Evolutionary conservation across 2,329 filamentous ascomycete species (phyloP).

Genomic region (Aspergillus aculeatinus): DNA sequence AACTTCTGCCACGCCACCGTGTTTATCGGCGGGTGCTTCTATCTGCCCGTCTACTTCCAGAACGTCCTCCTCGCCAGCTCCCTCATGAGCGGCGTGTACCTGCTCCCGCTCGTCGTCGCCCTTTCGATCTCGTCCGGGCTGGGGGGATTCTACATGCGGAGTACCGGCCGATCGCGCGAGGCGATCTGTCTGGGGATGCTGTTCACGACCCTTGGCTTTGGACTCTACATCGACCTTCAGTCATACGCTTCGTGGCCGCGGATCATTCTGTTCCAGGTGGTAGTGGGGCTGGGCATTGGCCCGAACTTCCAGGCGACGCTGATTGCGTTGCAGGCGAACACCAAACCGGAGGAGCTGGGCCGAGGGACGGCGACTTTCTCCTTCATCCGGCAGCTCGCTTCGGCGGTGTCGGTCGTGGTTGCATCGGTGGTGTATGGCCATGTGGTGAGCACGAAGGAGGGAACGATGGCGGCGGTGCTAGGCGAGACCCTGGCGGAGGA

Average conservation of each 20-base stretch:
- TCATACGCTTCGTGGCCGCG: conserved; percentile 44
- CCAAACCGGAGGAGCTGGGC: not conserved
- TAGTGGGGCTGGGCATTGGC: conserved; percentile 14
- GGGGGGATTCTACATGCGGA: conserved; percentile 66
- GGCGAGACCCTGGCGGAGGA: not conserved
- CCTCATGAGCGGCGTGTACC: conserved; percentile 65
- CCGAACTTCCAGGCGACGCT: conserved; percentile 18
- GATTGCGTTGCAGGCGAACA: conserved; percentile 10
- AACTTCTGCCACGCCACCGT: conserved; percentile 68
- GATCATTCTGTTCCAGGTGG: conserved; percentile 32
- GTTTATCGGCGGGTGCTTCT: conserved; percentile 70
- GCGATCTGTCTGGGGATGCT: conserved; percentile 56
- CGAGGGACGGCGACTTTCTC: not conserved
- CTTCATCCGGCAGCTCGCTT: not conserved
- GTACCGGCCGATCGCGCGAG: conserved; percentile 59
- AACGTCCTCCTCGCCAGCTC: conserved; percentile 62
- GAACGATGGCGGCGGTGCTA: not conserved
- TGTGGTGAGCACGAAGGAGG: not conserved
- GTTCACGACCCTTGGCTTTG: conserved; percentile 58
- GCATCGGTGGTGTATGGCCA: not conserved
- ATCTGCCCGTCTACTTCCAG: conserved; percentile 75
- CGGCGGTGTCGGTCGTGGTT: conserved; percentile 2
- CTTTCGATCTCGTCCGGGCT: conserved; percentile 58
- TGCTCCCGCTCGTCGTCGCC: conserved; percentile 64
- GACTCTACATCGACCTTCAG: conserved; percentile 54